Percentiles rank a stretch among this genome's conserved stretches.
phyloP scores from a whole-genome alignment of 2,329 filamentous ascomycete species.

The Neoarthrinium moseri region DNA sequence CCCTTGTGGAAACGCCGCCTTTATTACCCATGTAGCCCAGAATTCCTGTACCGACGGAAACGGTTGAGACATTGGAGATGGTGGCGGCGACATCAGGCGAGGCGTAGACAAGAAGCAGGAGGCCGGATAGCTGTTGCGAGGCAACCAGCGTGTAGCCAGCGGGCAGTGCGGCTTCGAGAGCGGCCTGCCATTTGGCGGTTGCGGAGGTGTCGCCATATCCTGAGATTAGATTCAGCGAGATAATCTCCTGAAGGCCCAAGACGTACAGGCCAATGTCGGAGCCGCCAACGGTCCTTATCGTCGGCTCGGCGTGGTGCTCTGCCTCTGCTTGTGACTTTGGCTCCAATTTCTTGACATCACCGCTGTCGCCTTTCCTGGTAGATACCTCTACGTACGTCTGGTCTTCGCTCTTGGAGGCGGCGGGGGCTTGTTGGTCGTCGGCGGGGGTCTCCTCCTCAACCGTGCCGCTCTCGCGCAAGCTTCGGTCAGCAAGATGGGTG shows the following conservation, averaged over 20 bases:
- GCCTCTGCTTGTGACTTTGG: slow-evolving; percentile 36
- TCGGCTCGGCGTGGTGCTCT: slow-evolving; percentile 39
- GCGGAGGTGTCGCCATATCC: slow-evolving; percentile 76
- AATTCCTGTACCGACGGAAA: slow-evolving; percentile 82
- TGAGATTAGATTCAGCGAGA: slow-evolving; percentile 77
- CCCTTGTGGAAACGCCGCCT: slow-evolving; percentile 77
- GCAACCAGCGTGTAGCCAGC: slow-evolving; percentile 73
- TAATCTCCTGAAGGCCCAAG: slow-evolving; percentile 86
- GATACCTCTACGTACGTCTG: slow-evolving; percentile 14
- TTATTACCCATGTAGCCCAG: slow-evolving; percentile 97
- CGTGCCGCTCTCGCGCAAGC: slow-evolving; percentile 38
- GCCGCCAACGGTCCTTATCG: slow-evolving; percentile 49
- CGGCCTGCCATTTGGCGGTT: slow-evolving; percentile 77
- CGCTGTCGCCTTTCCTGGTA: slow-evolving; percentile 12
- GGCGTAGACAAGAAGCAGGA: slow-evolving; percentile 83
- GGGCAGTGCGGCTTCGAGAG: slow-evolving; percentile 72
- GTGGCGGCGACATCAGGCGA: slow-evolving; percentile 72
- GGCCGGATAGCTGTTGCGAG: slow-evolving; percentile 81
- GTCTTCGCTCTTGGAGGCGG: slow-evolving; percentile 20
- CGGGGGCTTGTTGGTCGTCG: not conserved
- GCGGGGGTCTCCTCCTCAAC: slow-evolving; percentile 21
- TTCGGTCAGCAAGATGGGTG: slow-evolving; percentile 57
- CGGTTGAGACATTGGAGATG: slow-evolving; percentile 78
- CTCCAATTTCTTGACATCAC: slow-evolving; percentile 20
- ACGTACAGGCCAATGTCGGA: slow-evolving; percentile 86